Conservation (phyloP, 306 rosid species). For the Trichosanthes truncata region DNA sequence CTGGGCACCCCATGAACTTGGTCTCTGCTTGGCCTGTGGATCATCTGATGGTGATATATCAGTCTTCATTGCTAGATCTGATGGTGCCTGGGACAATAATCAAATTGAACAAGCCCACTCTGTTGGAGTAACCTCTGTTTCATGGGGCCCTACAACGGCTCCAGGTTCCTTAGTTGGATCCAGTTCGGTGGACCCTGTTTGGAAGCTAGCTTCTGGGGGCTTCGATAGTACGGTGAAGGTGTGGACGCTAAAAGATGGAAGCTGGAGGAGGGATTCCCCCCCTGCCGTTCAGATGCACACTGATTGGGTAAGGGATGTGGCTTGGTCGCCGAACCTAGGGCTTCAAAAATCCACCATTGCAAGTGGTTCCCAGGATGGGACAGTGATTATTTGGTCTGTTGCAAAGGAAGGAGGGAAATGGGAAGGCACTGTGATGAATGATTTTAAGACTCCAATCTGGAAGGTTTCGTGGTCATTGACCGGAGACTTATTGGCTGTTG, state of each 20-base stretch:
- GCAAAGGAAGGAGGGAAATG: slow-evolving; percentile 83
- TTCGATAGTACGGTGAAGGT: slow-evolving; percentile 84
- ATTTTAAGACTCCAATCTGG: slow-evolving; percentile 82
- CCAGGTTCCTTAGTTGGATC: slow-evolving; percentile 82
- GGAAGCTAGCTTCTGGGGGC: slow-evolving; percentile 87
- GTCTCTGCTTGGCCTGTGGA: slow-evolving; percentile 83
- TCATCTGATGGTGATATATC: slow-evolving; percentile 90
- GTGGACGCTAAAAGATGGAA: slow-evolving; percentile 70
- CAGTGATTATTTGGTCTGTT: slow-evolving; percentile 70
- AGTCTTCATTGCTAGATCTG: slow-evolving; percentile 62
- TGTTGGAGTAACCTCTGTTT: slow-evolving; percentile 83
- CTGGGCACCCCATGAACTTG: slow-evolving; percentile 96
- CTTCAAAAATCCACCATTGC: slow-evolving; percentile 86
- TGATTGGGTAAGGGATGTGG: slow-evolving; percentile 85
- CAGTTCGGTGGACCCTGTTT: slow-evolving; percentile 62
- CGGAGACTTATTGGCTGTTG: slow-evolving; percentile 80
- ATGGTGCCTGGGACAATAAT: slow-evolving; percentile 87
- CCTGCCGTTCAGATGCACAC: slow-evolving; percentile 80
- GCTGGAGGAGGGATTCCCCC: slow-evolving; percentile 86
- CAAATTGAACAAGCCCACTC: slow-evolving; percentile 85
- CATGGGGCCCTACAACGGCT: slow-evolving; percentile 87
- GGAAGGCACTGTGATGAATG: slow-evolving; percentile 71
- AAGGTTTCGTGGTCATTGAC: slow-evolving; percentile 96
- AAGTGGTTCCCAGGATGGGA: slow-evolving; percentile 82
- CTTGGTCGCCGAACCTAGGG: slow-evolving; percentile 97